Base-by-base conservation (phyloP, 1,284 basidiomycete genomes). In the Pascua sp. region DNA sequence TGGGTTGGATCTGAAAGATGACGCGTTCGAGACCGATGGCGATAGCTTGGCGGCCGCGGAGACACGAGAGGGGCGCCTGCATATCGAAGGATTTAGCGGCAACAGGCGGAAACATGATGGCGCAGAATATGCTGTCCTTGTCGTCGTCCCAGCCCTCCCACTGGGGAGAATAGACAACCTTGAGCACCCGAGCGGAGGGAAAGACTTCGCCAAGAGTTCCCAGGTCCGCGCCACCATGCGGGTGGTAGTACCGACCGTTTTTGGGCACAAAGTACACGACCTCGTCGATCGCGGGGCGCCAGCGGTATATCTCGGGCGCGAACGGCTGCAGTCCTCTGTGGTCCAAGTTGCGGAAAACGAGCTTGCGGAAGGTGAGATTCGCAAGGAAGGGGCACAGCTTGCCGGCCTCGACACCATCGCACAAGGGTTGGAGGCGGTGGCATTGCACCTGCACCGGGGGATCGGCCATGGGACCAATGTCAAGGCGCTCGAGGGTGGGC, bases 271-370 rank as follows among this genome's bases (percentile, higher is more conserved):
- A 38, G 5, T 38, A n/a, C 36, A 47, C 36, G 32, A 38, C 13
- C n/a, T 39, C 32, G 3, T 47, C 11, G 37, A 32, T n/a, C n/a
- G n/a, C n/a, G n/a, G n/a, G n/a, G n/a, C n/a, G n/a, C n/a, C 32
- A 38, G 15, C 36, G n/a, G 15, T 24, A 12, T 8, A 37, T n/a
- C 2, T 32, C 8, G 15, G 36, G 32, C 32, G 7, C 46, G 36
- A 32, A 32, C n/a, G 18, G 44, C 44, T 47, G 9, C 5, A 37
- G n/a, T 10, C 47, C 47, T 10, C 17, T 47, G 36, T 16, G 24
- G 40, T 51, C 54, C 7, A 51, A 16, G 40, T 51, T 56, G 44
- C 54, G 54, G 13, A 51, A 32, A 11, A 56, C 49, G 32, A 51
- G 40, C 44, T 56, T 56, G 39, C 36, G 43, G 1, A 44, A 12